Percentiles rank a stretch among this genome's conserved stretches.
Conservation (phyloP, 805 yeast species). For the Lachancea thermotolerans region DNA sequence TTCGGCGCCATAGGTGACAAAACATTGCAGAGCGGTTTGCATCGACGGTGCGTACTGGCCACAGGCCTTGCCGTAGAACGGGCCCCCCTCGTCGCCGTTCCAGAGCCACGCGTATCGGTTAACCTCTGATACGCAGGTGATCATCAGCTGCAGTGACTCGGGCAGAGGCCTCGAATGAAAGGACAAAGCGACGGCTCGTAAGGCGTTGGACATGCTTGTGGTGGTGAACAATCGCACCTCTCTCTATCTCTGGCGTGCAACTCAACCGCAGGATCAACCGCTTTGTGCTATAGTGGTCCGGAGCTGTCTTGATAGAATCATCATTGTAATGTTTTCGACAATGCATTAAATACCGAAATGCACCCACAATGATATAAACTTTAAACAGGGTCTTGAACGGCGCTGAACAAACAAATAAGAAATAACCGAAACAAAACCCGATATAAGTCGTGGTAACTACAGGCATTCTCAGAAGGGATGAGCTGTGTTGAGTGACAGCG, state of each 20-base stretch:
- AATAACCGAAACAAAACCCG: not conserved
- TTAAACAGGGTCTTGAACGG: not conserved
- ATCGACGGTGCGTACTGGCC: slow-evolving; percentile 8
- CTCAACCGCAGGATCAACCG: no score
- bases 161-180: slow-evolving; percentile 4
- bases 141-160: slow-evolving; percentile 2
- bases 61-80: slow-evolving; percentile 8
- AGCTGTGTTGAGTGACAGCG: no score
- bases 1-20: slow-evolving; percentile 3
- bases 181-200: slow-evolving; percentile 1
- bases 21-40: slow-evolving; percentile 10
- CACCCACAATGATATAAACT: not conserved
- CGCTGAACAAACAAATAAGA: not conserved
- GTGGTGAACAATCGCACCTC: no score
- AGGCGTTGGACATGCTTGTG: not conserved
- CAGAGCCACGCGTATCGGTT: slow-evolving; percentile 1
- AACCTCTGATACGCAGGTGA: slow-evolving; percentile 5
- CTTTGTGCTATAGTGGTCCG: no score
- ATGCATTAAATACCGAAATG: not conserved
- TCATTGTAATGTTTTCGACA: not conserved
- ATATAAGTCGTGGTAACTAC: no score
- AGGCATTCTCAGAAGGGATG: no score
- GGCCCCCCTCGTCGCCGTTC: not conserved
- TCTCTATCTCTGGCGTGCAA: no score
- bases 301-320: no score